A percentile compares a stretch with the other conserved stretches of the same genome.
phyloP scores from a whole-genome alignment of 164 flowering plant genomes.

The Kalanchoe fedtschenkoi region DNA sequence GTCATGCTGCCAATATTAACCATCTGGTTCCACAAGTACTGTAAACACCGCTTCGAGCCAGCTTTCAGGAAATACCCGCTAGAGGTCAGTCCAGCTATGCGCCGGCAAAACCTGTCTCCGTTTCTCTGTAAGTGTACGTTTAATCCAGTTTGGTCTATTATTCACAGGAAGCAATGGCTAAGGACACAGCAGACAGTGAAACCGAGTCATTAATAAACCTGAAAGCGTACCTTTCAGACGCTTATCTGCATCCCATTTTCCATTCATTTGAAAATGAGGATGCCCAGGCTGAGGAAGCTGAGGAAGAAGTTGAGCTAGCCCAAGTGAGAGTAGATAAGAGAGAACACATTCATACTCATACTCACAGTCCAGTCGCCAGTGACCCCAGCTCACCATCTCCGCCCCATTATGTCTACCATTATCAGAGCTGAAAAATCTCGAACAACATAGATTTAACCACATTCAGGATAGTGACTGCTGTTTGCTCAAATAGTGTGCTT shows the following conservation, averaged over 20 bases:
- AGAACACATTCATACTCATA: conserved; percentile 19
- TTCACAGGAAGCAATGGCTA: conserved; percentile 88
- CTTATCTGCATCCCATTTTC: conserved; percentile 92
- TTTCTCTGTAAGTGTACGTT: neutral
- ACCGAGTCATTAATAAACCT: conserved; percentile 52
- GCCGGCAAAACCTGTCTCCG: too few relatives aligned
- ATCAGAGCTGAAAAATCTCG: neutral
- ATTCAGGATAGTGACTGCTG: neutral
- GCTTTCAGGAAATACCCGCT: conserved; percentile 87
- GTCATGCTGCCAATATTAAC: conserved; percentile 66
- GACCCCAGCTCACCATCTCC: conserved; percentile 49
- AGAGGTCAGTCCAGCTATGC: conserved; percentile 58
- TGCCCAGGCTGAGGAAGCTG: neutral
- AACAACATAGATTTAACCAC: neutral
- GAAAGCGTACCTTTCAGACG: conserved; percentile 71
- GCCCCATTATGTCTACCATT: conserved; percentile 22
- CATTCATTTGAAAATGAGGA: conserved; percentile 33
- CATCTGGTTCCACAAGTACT: conserved; percentile 69
- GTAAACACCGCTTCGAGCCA: conserved; percentile 90
- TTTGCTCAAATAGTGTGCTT: neutral
- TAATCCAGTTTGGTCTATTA: neutral
- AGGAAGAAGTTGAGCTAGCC: conserved; percentile 37
- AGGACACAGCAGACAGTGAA: conserved; percentile 50
- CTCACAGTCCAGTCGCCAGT: conserved; percentile 16
- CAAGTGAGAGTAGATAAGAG: conserved; percentile 60